Evolutionary conservation across 1,139 yeast genomes (phyloP).

Genomic region (Blastobotrys arbuscula): DNA sequence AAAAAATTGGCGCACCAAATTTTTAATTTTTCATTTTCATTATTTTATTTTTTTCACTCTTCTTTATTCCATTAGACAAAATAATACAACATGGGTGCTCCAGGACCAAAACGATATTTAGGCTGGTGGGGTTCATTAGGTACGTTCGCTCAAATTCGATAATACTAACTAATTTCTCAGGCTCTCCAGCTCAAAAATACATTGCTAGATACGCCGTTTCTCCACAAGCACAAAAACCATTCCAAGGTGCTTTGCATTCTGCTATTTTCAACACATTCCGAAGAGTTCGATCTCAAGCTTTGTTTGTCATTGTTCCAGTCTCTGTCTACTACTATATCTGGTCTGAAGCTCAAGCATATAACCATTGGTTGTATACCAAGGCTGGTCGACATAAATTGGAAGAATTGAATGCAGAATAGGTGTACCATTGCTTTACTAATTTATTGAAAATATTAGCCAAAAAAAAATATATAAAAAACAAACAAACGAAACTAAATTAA

Average conservation of each 20-base stretch:
- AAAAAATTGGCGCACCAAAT: not conserved
- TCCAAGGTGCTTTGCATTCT: conserved; percentile 79
- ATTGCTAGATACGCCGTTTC: conserved; percentile 66
- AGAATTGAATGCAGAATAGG: conserved; percentile 18
- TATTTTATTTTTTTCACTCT: conserved; percentile 3
- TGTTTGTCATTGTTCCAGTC: conserved; percentile 75
- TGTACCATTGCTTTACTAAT: not conserved
- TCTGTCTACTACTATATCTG: conserved; percentile 80
- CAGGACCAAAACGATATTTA: conserved; percentile 75
- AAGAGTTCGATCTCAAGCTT: conserved; percentile 82
- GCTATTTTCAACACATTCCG: conserved; percentile 92
- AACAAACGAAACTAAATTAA: too few species aligned
- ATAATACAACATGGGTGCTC: conserved; percentile 48
- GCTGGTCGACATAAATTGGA: conserved; percentile 62
- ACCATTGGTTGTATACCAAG: conserved; percentile 93
- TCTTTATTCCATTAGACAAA: not conserved
- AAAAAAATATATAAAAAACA: too few species aligned
- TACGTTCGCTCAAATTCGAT: conserved; percentile 15
- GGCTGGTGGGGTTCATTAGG: conserved; percentile 91
- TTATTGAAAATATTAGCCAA: not conserved
- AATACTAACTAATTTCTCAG: conserved; percentile 32
- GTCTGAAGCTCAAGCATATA: conserved; percentile 82
- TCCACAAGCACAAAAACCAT: conserved; percentile 89
- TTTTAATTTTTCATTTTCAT: not conserved
- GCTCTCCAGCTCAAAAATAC: conserved; percentile 72